phyloP scores from a whole-genome alignment of 176 grass and related monocot genomes.

The Sorghum bicolor region Sorghum_bicolor_NCBIv3 NC_012870.2:76114001-76114500 shows the following conservation, averaged over 20 bases:
- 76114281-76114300: constrained; percentile 49
- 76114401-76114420: constrained; percentile 59
- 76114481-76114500: constrained; percentile 78
- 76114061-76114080: constrained; percentile 56
- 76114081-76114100: constrained; percentile 64
- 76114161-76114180: constrained; percentile 74
- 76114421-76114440: constrained; percentile 58
- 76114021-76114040: constrained; percentile 47
- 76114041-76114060: constrained; percentile 58
- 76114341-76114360: not conserved
- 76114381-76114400: constrained; percentile 81
- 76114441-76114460: constrained; percentile 46
- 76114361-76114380: constrained; percentile 70
- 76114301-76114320: constrained; percentile 58
- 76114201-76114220: constrained; percentile 55
- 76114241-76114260: constrained; percentile 91
- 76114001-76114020: not conserved
- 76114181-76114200: constrained; percentile 42
- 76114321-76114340: constrained; percentile 38
- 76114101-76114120: constrained; percentile 74
- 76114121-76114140: constrained; percentile 69
- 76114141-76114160: constrained; percentile 58
- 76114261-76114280: constrained; percentile 71
- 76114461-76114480: constrained; percentile 59
- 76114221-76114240: constrained; percentile 73